Percentiles rank a stretch among this genome's conserved stretches.
Conservation (phyloP, 352 stramenopile genomes). For the Peronospora farinosa region DNA sequence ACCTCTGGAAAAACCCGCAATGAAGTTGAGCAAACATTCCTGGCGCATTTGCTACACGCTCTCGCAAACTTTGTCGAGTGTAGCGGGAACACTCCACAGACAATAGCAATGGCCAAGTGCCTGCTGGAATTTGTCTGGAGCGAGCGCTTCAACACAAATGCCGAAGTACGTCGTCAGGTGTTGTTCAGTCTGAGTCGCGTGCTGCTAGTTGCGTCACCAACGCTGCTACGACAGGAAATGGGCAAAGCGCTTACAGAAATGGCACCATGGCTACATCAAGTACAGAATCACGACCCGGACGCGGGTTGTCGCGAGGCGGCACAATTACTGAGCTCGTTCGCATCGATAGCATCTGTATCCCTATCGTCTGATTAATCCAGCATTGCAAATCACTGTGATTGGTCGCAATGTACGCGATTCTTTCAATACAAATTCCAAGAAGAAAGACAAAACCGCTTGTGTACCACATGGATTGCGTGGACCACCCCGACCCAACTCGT, state of each 20-base stretch:
- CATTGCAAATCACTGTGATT: neutral
- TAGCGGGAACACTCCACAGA: slow-evolving; percentile 46
- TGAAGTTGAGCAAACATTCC: slow-evolving; percentile 62
- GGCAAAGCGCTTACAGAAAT: slow-evolving; percentile 41
- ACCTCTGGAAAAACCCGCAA: slow-evolving; percentile 22
- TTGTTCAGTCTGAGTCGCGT: slow-evolving; percentile 67
- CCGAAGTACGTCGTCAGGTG: slow-evolving; percentile 65
- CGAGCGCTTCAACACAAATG: slow-evolving; percentile 36
- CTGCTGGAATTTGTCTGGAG: slow-evolving; percentile 67
- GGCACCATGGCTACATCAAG: slow-evolving; percentile 45
- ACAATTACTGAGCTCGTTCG: slow-evolving; percentile 45
- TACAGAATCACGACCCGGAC: slow-evolving; percentile 45
- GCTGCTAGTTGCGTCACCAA: slow-evolving; percentile 51
- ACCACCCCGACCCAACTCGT: slow-evolving; percentile 2
- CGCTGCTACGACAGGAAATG: slow-evolving; percentile 50
- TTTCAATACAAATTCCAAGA: neutral
- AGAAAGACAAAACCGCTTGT: neutral
- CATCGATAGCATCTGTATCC: slow-evolving; percentile 25
- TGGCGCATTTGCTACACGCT: slow-evolving; percentile 64
- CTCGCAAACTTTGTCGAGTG: slow-evolving; percentile 67
- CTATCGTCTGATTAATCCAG: slow-evolving; percentile 16
- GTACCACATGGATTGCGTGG: neutral
- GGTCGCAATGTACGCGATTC: neutral
- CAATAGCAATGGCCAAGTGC: slow-evolving; percentile 61
- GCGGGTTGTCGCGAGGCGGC: slow-evolving; percentile 64